A percentile compares a stretch with the other conserved stretches of the same genome.
Conservation (phyloP, 139 green algal species). For the Eudorina sp. region DNA sequence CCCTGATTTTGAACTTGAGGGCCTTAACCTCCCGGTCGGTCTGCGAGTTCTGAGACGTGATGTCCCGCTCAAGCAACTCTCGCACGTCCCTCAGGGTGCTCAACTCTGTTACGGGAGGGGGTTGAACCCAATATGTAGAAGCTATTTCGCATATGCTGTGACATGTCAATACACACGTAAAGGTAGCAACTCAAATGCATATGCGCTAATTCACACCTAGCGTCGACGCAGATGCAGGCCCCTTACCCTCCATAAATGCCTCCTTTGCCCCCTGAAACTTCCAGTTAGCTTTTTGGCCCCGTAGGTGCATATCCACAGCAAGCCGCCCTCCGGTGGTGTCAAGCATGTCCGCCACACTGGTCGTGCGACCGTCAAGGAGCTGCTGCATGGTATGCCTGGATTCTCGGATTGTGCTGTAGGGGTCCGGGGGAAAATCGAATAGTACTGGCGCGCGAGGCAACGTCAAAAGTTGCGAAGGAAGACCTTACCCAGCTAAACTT, state of each 20-base stretch:
- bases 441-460: background rate
- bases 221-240: no score
- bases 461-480: background rate
- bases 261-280: slow-evolving; percentile 38
- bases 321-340: slow-evolving; percentile 10
- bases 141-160: no score
- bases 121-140: no score
- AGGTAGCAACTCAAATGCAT: no score
- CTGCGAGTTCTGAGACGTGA: background rate
- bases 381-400: background rate
- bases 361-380: background rate
- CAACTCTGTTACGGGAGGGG: no score
- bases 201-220: no score
- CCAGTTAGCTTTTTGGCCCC: slow-evolving; percentile 30
- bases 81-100: background rate
- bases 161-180: no score
- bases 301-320: slow-evolving; percentile 21
- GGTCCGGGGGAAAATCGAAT: no score
- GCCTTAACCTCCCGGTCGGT: background rate
- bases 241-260: slow-evolving; percentile 42
- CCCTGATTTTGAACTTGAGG: slow-evolving; percentile 35
- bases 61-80: background rate
- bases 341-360: background rate
- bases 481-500: background rate
- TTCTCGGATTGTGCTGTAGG: background rate